Conservation (phyloP, 2,329 filamentous ascomycete genomes). For the Canariomyces notabilis region DNA sequence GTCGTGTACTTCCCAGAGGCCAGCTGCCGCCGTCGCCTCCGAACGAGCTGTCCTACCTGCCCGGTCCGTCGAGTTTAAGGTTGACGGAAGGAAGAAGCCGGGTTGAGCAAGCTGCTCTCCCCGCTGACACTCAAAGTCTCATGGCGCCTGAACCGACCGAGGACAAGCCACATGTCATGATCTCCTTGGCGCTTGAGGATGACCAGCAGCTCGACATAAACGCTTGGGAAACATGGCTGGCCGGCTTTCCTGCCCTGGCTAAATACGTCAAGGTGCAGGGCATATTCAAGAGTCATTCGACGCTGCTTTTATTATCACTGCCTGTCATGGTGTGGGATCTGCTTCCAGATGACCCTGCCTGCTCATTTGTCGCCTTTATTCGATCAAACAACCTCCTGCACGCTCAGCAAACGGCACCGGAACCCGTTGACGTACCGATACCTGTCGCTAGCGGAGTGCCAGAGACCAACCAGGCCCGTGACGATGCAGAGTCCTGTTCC, state of each 20-base stretch:
- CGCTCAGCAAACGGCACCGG: background rate
- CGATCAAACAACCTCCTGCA: constrained; percentile 50
- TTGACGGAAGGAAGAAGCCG: constrained; percentile 14
- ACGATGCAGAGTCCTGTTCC: constrained; percentile 28
- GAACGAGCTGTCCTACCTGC: constrained; percentile 13
- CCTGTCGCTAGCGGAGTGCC: constrained; percentile 19
- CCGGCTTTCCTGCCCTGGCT: constrained; percentile 51
- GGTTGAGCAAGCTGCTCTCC: constrained; percentile 6
- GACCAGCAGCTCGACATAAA: constrained; percentile 53
- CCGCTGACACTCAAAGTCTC: constrained; percentile 16
- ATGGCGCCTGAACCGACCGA: constrained; percentile 44
- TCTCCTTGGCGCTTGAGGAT: constrained; percentile 54
- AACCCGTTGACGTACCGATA: constrained; percentile 9
- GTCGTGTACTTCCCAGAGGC: constrained; percentile 34
- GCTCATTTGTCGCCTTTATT: constrained; percentile 55
- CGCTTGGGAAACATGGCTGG: constrained; percentile 55
- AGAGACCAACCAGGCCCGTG: constrained; percentile 1
- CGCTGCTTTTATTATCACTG: constrained; percentile 51
- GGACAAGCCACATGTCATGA: constrained; percentile 56
- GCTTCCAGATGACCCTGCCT: constrained; percentile 52
- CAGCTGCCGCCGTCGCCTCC: constrained; percentile 36
- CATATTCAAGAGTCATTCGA: constrained; percentile 58
- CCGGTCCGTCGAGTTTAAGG: constrained; percentile 5
- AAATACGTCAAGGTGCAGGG: constrained; percentile 58
- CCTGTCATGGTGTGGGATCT: constrained; percentile 57